A percentile compares a stretch with the other conserved stretches of the same genome.
Evolutionary conservation across 2,329 filamentous ascomycete genomes (phyloP).

Genomic region (Diplodia corticola): DNA sequence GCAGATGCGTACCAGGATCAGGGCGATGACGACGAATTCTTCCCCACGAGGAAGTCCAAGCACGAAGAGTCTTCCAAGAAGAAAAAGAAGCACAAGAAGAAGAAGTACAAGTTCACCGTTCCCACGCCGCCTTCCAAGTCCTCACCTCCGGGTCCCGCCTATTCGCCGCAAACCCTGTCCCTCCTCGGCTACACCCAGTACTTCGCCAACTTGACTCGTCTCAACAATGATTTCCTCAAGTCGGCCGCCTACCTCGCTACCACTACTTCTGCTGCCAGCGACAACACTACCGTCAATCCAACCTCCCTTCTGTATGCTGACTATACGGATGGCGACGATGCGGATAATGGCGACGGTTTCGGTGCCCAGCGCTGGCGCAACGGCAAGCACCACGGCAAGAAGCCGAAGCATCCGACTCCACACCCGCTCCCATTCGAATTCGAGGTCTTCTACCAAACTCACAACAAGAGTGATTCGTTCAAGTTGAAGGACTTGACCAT

Average conservation of each 20-base stretch:
- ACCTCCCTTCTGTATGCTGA: background rate
- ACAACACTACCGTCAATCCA: background rate
- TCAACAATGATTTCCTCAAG: constrained; percentile 71
- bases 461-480: constrained; percentile 70
- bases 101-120: constrained; percentile 50
- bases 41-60: constrained; percentile 40
- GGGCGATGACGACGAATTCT: constrained; percentile 35
- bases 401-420: constrained; percentile 51
- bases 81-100: constrained; percentile 39
- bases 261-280: constrained; percentile 28
- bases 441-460: constrained; percentile 82
- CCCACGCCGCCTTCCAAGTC: constrained; percentile 73
- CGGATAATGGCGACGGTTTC: constrained; percentile 31
- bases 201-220: constrained; percentile 86
- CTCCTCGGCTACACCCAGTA: constrained; percentile 84
- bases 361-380: constrained; percentile 57
- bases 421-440: constrained; percentile 67
- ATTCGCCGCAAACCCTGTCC: constrained; percentile 80
- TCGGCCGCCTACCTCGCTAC: background rate
- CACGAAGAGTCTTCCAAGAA: constrained; percentile 49
- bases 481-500: constrained; percentile 81
- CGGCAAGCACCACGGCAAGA: constrained; percentile 60
- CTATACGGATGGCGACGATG: constrained; percentile 32
- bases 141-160: constrained; percentile 80
- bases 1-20: constrained; percentile 39